phyloP scores from a whole-genome alignment of 768 basidiomycete species.

The Coprinellus aureogranulatus region DNA sequence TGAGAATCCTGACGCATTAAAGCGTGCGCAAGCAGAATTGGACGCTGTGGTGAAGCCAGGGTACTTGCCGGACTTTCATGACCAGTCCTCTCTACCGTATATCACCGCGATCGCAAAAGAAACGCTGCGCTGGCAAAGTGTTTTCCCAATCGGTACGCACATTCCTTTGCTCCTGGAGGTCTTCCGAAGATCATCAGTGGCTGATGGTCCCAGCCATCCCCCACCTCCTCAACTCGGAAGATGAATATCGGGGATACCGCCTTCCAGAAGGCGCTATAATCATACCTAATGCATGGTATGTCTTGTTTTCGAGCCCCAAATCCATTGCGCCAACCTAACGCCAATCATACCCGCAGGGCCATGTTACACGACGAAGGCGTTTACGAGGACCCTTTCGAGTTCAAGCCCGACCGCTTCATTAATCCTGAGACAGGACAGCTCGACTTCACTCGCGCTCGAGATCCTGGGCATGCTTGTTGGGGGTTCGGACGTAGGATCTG shows the following conservation, averaged over 20 bases:
- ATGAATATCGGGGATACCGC: slow-evolving; percentile 29
- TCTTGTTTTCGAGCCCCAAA: too few relatives aligned
- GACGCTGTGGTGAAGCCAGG: slow-evolving; percentile 29
- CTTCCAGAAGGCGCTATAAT: slow-evolving; percentile 32
- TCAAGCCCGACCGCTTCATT: slow-evolving; percentile 42
- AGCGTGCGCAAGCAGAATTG: slow-evolving; percentile 32
- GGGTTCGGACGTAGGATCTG: slow-evolving; percentile 32
- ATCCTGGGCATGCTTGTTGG: slow-evolving; percentile 26
- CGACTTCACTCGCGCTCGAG: slow-evolving; percentile 20
- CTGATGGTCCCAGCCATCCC: too few relatives aligned
- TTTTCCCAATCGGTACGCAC: slow-evolving; percentile 23
- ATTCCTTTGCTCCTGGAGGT: too few relatives aligned
- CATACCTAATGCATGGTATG: slow-evolving; percentile 36
- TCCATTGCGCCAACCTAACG: background rate
- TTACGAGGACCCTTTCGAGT: slow-evolving; percentile 39
- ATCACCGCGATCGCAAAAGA: slow-evolving; percentile 30
- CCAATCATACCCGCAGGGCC: slow-evolving; percentile 25
- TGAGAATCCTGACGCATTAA: slow-evolving; percentile 17
- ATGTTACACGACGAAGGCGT: slow-evolving; percentile 37
- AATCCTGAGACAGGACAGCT: slow-evolving; percentile 20
- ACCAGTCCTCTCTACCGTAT: slow-evolving; percentile 26
- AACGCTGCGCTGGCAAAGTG: slow-evolving; percentile 25
- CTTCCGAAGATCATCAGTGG: too few relatives aligned
- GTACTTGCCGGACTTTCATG: slow-evolving; percentile 31
- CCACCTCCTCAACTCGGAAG: slow-evolving; percentile 21